Conservation (phyloP, 2,329 filamentous ascomycete species). For the Aspergillus amoenus region DNA sequence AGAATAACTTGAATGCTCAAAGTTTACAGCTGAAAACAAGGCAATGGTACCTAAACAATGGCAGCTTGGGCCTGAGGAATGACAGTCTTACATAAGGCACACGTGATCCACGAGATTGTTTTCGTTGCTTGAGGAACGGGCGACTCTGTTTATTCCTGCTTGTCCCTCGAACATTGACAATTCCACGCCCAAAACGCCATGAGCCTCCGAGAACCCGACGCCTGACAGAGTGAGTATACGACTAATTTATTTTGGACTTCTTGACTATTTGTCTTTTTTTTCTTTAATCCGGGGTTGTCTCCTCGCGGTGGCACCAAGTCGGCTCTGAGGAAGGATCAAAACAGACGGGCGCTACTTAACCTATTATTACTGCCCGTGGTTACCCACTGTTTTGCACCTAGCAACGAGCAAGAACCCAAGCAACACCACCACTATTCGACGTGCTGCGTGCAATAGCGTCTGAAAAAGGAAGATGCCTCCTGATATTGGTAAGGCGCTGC, state of each 20-base stretch:
- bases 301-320: slow-evolving; percentile 19
- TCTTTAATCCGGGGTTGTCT: slow-evolving; percentile 2
- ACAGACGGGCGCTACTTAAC: slow-evolving; percentile 20
- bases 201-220: slow-evolving; percentile 20
- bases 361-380: slow-evolving; percentile 26
- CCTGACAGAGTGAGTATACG: slow-evolving; percentile 7
- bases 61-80: slow-evolving; percentile 16
- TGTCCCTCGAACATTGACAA: slow-evolving; percentile 23
- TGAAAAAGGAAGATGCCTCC: slow-evolving; percentile 28
- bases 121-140: slow-evolving; percentile 45
- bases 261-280: not conserved
- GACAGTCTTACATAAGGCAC: slow-evolving; percentile 22
- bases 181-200: slow-evolving; percentile 22
- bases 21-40: not conserved
- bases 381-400: slow-evolving; percentile 26
- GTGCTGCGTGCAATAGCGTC: slow-evolving; percentile 17
- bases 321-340: slow-evolving; percentile 25
- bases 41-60: slow-evolving; percentile 1
- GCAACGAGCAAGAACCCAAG: slow-evolving; percentile 18
- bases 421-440: slow-evolving; percentile 13
- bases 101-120: slow-evolving; percentile 37
- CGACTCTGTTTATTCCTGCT: slow-evolving; percentile 35
- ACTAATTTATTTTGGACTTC: not conserved
- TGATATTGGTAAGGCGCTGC: slow-evolving; percentile 33
- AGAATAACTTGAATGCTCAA: too few species aligned